Conservation (phyloP, 2,329 filamentous ascomycete species). For the Arachnopeziza araneosa region DNA sequence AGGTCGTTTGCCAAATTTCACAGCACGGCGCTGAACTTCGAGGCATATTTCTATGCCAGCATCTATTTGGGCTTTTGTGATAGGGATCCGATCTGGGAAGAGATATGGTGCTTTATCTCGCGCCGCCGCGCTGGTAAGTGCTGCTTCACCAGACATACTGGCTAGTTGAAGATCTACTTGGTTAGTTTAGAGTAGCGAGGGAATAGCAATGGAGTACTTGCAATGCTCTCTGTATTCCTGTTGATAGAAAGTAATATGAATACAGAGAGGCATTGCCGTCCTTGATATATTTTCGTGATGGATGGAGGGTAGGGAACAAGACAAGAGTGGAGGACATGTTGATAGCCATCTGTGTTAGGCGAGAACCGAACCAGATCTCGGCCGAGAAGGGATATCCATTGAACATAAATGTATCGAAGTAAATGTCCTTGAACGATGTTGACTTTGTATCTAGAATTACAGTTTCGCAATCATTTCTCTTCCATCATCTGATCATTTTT, state of each 20-base stretch:
- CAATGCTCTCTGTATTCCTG: conserved; percentile 1
- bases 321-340: conserved; percentile 14
- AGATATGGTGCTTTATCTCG: conserved; percentile 23
- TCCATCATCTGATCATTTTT: neutral
- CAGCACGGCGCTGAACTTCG: conserved; percentile 38
- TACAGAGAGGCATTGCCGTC: neutral
- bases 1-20: conserved; percentile 42
- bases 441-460: neutral
- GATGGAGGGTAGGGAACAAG: neutral
- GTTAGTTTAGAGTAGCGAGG: neutral
- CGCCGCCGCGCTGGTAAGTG: conserved; percentile 22
- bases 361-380: conserved; percentile 5
- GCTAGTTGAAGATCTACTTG: neutral
- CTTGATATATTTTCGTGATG: conserved; percentile 6
- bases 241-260: neutral
- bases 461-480: neutral
- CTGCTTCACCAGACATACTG: conserved; percentile 23
- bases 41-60: conserved; percentile 36
- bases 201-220: conserved; percentile 14
- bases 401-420: neutral
- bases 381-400: neutral
- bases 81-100: conserved; percentile 33
- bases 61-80: conserved; percentile 36
- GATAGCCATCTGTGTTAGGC: conserved; percentile 11
- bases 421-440: no score